Base-by-base conservation (phyloP, 495 filamentous ascomycete genomes). In the Echria macrotheca region DNA sequence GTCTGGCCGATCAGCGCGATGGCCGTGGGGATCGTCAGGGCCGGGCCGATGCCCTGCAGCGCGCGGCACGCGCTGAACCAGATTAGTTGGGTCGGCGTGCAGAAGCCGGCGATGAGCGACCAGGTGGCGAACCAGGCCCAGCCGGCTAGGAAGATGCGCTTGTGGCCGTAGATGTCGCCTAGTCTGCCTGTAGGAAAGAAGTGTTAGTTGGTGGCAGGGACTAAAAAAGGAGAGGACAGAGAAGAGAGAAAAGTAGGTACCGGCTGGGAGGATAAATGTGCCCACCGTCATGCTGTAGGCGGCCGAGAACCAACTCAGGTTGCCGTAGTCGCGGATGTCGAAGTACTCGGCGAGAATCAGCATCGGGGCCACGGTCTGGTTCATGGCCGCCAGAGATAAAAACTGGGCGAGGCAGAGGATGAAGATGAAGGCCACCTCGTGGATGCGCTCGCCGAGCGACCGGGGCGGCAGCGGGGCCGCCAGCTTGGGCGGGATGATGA, bases 121-220 rank as follows among this genome's bases (percentile, higher is more conserved):
- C 81, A 86, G 14, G 81, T 35, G 1, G 70, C 63, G 37, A 80
- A 78, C 83, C 82, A 87, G n/a, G 70, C 38, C 50, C 75, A 83
- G 0, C 82, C 84, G 15, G 72, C 49, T 10, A 81, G 61, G 41
- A 87, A 82, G 55, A 87, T 60, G 1, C 67, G 63, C 41, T 81
- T 79, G 58, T 85, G 76, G 10, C 84, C 84, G 49, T 76, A 79
- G 3, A 80, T 65, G 44, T 86, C 84, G 0, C 85, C 84, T 3
- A 85, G 62, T 10, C 83, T 70, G 5, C 83, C 81, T 45, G 55
- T 50, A 50, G 23, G 11, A 7, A 4, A 4, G 25, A 18, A 11
- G 25, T 32, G 21, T 12, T 23, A 23, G 10, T 18, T 14, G 17
- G 29, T 28, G n/a, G 4, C 22, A 5, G 10, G 9, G 19, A 21